Conservation (phyloP, 2,329 filamentous ascomycete genomes). For the Fusarium verticillioides region DNA sequence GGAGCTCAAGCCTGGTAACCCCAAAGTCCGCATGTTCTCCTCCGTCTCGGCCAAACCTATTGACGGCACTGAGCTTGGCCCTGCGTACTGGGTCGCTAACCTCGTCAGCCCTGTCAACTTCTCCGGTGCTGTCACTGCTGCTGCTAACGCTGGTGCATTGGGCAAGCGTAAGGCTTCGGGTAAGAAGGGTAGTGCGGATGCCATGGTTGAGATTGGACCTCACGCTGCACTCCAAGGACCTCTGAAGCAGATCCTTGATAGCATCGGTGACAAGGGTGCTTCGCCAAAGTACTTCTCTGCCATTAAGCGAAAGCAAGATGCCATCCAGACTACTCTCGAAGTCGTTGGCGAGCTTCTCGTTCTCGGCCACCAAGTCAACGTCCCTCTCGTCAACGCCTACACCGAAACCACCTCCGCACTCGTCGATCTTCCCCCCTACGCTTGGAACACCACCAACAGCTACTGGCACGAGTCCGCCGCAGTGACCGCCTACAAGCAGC, state of each 20-base stretch:
- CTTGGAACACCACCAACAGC: neutral
- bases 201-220: neutral
- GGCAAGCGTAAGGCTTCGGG: neutral
- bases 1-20: neutral
- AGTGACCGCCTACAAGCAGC: neutral
- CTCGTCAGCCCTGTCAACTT: neutral
- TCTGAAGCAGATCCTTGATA: neutral
- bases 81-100: neutral
- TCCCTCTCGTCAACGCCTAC: neutral
- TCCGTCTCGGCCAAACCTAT: neutral
- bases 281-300: neutral
- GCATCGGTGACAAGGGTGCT: neutral
- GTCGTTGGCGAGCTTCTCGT: neutral
- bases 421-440: neutral
- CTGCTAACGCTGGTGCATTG: neutral
- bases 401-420: neutral
- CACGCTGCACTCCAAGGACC: neutral
- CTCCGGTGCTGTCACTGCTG: neutral
- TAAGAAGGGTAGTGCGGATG: neutral
- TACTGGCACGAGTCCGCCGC: neutral
- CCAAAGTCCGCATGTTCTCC: neutral
- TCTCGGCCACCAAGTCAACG: neutral
- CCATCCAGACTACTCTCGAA: neutral
- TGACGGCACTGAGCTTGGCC: neutral
- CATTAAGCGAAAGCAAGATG: neutral